Conservation (phyloP, 1,284 basidiomycete species). For the Ustilago sp. region DNA sequence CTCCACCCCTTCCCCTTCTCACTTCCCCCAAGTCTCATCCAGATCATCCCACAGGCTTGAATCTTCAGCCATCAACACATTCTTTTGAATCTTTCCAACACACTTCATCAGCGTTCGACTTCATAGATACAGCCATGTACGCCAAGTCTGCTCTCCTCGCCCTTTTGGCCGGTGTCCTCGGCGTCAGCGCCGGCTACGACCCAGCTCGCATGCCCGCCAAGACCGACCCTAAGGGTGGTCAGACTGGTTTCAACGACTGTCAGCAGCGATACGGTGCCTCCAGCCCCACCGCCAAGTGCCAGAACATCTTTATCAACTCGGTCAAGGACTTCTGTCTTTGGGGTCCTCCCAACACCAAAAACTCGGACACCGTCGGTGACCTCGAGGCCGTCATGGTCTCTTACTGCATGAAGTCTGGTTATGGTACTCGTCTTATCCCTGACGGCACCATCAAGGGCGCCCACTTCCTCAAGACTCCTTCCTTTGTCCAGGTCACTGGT, state of each 20-base stretch:
- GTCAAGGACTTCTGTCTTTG: conserved; percentile 67
- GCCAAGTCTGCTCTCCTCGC: conserved; percentile 46
- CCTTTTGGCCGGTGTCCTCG: conserved; percentile 46
- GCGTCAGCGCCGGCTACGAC: conserved; percentile 53
- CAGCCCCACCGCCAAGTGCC: conserved; percentile 61
- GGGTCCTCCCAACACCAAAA: conserved; percentile 50
- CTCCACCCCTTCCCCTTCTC: conserved; percentile 6
- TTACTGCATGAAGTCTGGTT: conserved; percentile 76
- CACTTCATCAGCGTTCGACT: neutral
- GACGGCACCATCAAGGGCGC: conserved; percentile 79
- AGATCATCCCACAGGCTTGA: conserved; percentile 5
- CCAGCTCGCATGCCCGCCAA: conserved; percentile 61
- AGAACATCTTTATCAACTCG: conserved; percentile 67
- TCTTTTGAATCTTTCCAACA: conserved; percentile 30
- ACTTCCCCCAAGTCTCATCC: conserved; percentile 9
- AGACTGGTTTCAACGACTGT: conserved; percentile 67
- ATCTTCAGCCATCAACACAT: conserved; percentile 17
- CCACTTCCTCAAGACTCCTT: conserved; percentile 77
- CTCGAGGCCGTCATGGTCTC: conserved; percentile 76
- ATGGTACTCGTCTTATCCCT: conserved; percentile 78
- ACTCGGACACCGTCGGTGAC: conserved; percentile 51
- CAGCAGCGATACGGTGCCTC: conserved; percentile 56
- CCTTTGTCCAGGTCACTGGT: conserved; percentile 79
- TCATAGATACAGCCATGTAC: conserved; percentile 43
- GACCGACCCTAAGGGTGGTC: conserved; percentile 56